phyloP scores from a whole-genome alignment of 345 rosid species.

The Geranium brycei region DNA sequence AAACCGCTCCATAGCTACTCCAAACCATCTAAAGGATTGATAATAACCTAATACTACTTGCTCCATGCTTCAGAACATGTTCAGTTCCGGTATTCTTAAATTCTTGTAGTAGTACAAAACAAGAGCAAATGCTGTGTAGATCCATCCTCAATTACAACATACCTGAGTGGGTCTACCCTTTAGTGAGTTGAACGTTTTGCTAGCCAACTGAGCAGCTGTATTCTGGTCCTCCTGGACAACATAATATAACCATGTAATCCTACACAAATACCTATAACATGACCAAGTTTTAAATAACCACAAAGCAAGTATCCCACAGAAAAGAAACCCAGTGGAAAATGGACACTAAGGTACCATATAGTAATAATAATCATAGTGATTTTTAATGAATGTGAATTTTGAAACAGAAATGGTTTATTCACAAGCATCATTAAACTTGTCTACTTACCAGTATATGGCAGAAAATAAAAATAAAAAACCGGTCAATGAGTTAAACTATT shows the following conservation, averaged over 20 bases:
- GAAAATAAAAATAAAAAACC: neutral
- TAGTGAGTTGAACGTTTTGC: constrained; percentile 60
- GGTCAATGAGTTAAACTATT: neutral
- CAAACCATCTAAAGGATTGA: neutral
- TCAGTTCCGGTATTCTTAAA: neutral
- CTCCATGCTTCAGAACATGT: neutral
- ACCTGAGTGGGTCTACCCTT: constrained; percentile 97
- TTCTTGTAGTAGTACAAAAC: neutral
- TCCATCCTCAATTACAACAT: constrained; percentile 13
- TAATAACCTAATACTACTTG: neutral
- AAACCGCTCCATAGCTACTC: neutral
- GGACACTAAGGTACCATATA: neutral
- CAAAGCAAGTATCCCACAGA: neutral
- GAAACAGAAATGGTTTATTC: neutral
- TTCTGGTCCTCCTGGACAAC: constrained; percentile 72
- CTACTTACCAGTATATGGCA: too few relatives aligned
- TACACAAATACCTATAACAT: neutral
- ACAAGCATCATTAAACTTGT: neutral
- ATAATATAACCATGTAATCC: neutral
- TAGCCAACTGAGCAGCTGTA: constrained; percentile 63
- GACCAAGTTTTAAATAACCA: neutral
- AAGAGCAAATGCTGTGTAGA: neutral
- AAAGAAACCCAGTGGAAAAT: neutral
- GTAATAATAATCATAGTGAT: too few relatives aligned
- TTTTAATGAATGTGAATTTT: neutral